phyloP scores from a whole-genome alignment of 495 filamentous ascomycete species.

The Penicillium mononematosum region DNA sequence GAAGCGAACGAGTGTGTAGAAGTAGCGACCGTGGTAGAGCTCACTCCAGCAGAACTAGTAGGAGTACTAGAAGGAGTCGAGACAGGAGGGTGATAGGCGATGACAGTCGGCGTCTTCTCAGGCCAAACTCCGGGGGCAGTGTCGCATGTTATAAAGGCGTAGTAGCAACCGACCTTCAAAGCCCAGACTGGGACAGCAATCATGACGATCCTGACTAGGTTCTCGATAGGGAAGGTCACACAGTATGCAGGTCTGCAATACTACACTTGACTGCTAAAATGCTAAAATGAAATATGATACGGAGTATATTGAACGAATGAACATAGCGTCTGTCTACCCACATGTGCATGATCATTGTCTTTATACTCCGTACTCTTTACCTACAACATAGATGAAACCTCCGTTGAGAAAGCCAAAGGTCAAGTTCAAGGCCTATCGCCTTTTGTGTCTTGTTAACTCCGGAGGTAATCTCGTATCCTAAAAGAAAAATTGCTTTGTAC shows the following conservation, averaged over 20 bases:
- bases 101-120: constrained; percentile 25
- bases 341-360: constrained; percentile 15
- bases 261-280: constrained; percentile 21
- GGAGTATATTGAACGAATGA: constrained; percentile 10
- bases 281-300: constrained; percentile 9
- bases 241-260: constrained; percentile 23
- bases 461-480: constrained; percentile 1
- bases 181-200: constrained; percentile 29
- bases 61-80: constrained; percentile 16
- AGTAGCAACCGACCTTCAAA: constrained; percentile 33
- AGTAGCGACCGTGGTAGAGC: constrained; percentile 16
- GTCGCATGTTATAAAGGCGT: constrained; percentile 42
- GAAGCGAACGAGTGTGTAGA: constrained; percentile 9
- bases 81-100: constrained; percentile 22
- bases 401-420: not conserved
- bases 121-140: constrained; percentile 38
- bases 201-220: constrained; percentile 31
- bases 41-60: constrained; percentile 6
- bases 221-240: constrained; percentile 17
- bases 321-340: constrained; percentile 11
- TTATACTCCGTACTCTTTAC: constrained; percentile 9
- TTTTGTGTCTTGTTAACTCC: constrained; percentile 15
- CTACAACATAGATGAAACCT: not conserved
- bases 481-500: not conserved
- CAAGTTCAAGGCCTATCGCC: constrained; percentile 16